Evolutionary conservation across 352 stramenopile genomes (phyloP), one percentile per base, ranked within the genome.

Genomic region (Phytopythium ostracodes): DNA sequence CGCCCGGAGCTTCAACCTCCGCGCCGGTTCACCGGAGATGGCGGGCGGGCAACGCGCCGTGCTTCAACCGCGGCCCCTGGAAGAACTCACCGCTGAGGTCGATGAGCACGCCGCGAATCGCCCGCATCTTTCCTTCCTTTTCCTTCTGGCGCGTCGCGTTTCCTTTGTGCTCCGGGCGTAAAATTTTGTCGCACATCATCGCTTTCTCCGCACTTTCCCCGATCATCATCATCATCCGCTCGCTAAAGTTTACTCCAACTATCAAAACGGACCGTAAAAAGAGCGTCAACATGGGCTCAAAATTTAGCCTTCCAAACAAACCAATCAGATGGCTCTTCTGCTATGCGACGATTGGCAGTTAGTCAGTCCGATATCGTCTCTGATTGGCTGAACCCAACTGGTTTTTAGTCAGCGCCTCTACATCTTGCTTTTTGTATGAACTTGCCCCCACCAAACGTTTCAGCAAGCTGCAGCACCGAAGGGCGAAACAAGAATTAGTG

Each of bases 81-180:
- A 38, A 1, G 7, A 10, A 69, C 75, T 53, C 43, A 85, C 78
- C 76, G 65, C 75, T 85, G 50, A 85, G 68, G 56, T 85, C 78
- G 52, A 88, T 68, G 24, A 88, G 70, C 25, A 81, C 75, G 35
- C 69, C 76, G 22, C 66, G 73, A 52, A 85, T 73, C 17, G 44
- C 54, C 18, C 60, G 27, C 67, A 73, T 77, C 51, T 27, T 60
- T 20, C 12, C 24, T 6, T 33, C 29, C 29, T 33, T 33, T 33
- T n/a, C n/a, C n/a, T n/a, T n/a, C n/a, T n/a, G n/a, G n/a, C n/a
- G n/a, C n/a, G 29, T 33, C 5, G 5, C 24, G 8, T 35, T 46
- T n/a, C 27, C 46, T 35, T 47, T 47, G 40, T 38, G 40, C 2
- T n/a, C 9, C 24, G 40, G 40, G 40, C 40, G 40, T 24, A 12